These are phyloP conservation scores for Musa schizocarpa DNA, from an alignment of 176 grass and related monocot genomes.

Conservation along the genomic window DNA sequence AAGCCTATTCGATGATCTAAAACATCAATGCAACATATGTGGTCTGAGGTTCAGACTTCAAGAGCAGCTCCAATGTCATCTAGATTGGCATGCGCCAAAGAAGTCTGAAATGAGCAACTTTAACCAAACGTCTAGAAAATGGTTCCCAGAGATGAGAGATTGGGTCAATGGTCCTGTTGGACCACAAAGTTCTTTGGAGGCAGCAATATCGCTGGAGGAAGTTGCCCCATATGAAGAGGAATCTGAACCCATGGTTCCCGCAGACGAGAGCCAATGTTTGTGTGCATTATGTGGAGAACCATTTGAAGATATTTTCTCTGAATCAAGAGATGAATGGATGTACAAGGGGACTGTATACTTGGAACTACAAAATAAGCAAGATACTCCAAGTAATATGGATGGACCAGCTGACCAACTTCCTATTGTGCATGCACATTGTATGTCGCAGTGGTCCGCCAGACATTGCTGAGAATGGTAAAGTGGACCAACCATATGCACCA, in stretches of 20 bases:
- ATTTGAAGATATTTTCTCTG: slow-evolving; percentile 82
- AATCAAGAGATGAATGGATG: slow-evolving; percentile 68
- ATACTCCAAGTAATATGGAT: slow-evolving; percentile 11
- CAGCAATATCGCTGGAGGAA: slow-evolving; percentile 33
- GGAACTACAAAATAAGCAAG: slow-evolving; percentile 28
- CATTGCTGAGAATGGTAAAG: slow-evolving; percentile 1
- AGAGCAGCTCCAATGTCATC: slow-evolving; percentile 49
- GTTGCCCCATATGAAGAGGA: slow-evolving; percentile 37
- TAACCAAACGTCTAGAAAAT: slow-evolving; percentile 51
- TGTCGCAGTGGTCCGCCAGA: neutral
- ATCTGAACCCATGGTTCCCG: slow-evolving; percentile 60
- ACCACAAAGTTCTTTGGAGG: slow-evolving; percentile 26
- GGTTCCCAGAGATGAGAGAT: slow-evolving; percentile 41
- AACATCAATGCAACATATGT: slow-evolving; percentile 64
- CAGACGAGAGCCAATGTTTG: slow-evolving; percentile 80
- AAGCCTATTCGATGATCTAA: slow-evolving; percentile 60
- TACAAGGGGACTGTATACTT: slow-evolving; percentile 66
- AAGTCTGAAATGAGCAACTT: slow-evolving; percentile 23
- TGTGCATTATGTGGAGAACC: slow-evolving; percentile 77
- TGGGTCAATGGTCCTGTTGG: slow-evolving; percentile 40
- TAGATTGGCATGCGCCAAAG: slow-evolving; percentile 30
- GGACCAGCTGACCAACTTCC: neutral
- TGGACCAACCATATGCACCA: neutral
- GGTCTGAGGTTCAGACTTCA: slow-evolving; percentile 58
- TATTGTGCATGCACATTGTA: slow-evolving; percentile 35